Evolutionary conservation across 768 basidiomycete species (phyloP).

Genomic region (Chlorophyllum brunneum): DNA sequence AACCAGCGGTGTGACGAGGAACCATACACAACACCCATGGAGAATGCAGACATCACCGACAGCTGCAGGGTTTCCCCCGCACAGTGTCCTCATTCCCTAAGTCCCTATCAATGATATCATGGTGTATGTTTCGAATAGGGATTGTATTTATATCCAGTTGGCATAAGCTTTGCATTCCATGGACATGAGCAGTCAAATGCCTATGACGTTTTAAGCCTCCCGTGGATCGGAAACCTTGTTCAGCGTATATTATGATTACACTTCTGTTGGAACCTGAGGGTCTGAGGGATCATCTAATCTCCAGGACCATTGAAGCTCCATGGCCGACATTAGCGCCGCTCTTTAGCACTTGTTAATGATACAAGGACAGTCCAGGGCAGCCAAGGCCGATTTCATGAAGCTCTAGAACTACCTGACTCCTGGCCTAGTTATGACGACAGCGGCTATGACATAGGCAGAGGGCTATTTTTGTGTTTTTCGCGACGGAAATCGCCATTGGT

Average conservation of each 20-base stretch:
- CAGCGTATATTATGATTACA: not conserved
- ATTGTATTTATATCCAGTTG: not conserved
- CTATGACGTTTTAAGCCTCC: slow-evolving; percentile 4
- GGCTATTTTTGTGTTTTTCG: too few species aligned
- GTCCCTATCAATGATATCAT: slow-evolving; percentile 10
- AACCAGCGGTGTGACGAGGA: not conserved
- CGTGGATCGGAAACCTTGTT: not conserved
- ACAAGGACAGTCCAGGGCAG: too few species aligned
- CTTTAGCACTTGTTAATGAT: too few species aligned
- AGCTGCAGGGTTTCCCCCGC: slow-evolving; percentile 5
- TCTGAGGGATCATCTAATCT: not conserved
- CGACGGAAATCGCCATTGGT: not conserved
- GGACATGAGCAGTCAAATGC: not conserved
- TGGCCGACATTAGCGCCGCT: too few species aligned
- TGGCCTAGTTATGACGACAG: too few species aligned
- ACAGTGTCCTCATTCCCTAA: slow-evolving; percentile 3
- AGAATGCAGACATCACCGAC: slow-evolving; percentile 4
- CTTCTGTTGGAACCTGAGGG: not conserved
- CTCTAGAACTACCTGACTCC: too few species aligned
- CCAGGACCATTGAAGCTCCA: too few species aligned
- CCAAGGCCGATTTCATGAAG: too few species aligned
- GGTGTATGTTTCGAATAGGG: not conserved
- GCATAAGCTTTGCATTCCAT: slow-evolving; percentile 7
- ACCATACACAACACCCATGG: slow-evolving; percentile 4
- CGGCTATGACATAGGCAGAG: too few species aligned